These are phyloP conservation scores for Vickermania spadyakhi DNA, from an alignment of 208 protist species.

Conservation along the genomic window DNA sequence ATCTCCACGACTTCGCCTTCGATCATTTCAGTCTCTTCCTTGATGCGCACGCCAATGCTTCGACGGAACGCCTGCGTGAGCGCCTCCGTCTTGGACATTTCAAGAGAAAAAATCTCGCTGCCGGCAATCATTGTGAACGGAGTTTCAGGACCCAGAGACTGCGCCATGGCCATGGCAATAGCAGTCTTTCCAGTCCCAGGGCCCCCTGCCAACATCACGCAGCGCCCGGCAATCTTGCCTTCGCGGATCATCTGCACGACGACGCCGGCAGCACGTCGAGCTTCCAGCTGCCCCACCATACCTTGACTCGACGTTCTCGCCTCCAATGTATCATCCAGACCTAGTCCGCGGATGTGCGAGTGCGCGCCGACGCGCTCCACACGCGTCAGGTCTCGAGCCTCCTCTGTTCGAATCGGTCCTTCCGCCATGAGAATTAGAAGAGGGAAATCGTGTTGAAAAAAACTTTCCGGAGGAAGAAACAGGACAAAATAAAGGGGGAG, in stretches of 20 bases:
- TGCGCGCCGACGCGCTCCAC: conserved; percentile 98
- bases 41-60: conserved; percentile 99
- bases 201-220: conserved; percentile 98
- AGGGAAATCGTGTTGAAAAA: too few species aligned
- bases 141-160: conserved; percentile 95
- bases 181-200: conserved; percentile 98
- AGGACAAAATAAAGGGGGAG: conserved; percentile 3
- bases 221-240: conserved; percentile 99
- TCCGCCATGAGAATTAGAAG: conserved; percentile 33
- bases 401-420: conserved; percentile 73
- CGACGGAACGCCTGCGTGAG: conserved; percentile 98
- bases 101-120: conserved; percentile 99
- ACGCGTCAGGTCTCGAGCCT: conserved; percentile 94
- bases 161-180: conserved; percentile 98
- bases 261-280: conserved; percentile 85
- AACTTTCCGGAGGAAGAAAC: conserved; percentile 3
- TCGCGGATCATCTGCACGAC: conserved; percentile 98
- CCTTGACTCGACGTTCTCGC: conserved; percentile 92
- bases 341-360: conserved; percentile 99
- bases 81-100: conserved; percentile 99
- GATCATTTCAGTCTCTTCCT: conserved; percentile 99
- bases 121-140: conserved; percentile 99
- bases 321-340: conserved; percentile 97
- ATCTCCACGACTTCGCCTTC: conserved; percentile 99
- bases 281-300: conserved; percentile 98